Percentiles rank a stretch among this genome's conserved stretches.
Evolutionary conservation across 208 protist species (phyloP).

Genomic region (Balamuthia mandrillaris): DNA sequence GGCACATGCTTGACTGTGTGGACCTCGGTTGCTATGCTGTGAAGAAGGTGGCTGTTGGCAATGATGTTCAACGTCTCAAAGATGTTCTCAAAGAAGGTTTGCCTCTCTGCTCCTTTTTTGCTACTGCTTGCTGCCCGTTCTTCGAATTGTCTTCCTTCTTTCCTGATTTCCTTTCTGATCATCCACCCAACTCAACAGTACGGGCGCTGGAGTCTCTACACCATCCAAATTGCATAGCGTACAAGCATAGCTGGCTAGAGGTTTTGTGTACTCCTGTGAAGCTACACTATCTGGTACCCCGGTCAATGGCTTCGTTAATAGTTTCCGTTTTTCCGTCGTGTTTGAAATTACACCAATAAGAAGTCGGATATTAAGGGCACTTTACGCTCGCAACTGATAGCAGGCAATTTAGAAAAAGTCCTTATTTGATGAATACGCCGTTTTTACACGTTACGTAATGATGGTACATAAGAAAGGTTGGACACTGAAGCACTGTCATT

Average conservation of each 20-base stretch:
- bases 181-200: not conserved
- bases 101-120: not conserved
- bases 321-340: too few relatives aligned
- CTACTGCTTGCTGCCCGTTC: not conserved
- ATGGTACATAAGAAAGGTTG: too few relatives aligned
- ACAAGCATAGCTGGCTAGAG: slow-evolving; percentile 30
- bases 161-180: not conserved
- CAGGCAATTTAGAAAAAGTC: too few relatives aligned
- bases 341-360: too few relatives aligned
- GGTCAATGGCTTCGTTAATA: too few relatives aligned
- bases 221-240: slow-evolving; percentile 19
- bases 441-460: too few relatives aligned
- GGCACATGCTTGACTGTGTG: slow-evolving; percentile 9
- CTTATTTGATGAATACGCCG: too few relatives aligned
- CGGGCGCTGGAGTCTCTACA: not conserved
- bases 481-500: too few relatives aligned
- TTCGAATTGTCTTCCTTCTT: not conserved
- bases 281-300: too few relatives aligned
- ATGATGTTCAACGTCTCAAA: not conserved
- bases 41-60: slow-evolving; percentile 20
- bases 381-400: too few relatives aligned
- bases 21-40: slow-evolving; percentile 13
- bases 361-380: too few relatives aligned
- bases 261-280: too few relatives aligned
- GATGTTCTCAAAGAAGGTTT: not conserved